Evolutionary conservation across 2,329 filamentous ascomycete genomes (phyloP).

Genomic region (Hypoxylon sp.): DNA sequence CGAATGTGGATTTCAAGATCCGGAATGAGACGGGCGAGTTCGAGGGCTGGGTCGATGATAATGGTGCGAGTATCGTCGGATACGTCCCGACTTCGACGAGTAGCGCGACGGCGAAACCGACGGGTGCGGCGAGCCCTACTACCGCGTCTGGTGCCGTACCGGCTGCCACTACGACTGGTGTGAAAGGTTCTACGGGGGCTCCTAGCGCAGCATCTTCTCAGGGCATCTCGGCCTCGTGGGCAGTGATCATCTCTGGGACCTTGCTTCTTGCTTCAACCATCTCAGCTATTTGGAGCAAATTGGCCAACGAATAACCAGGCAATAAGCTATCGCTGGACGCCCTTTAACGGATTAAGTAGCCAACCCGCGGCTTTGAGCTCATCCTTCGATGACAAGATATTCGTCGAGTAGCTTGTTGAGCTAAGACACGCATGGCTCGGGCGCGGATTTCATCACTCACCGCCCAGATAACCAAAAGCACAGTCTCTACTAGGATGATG

Average conservation of each 20-base stretch:
- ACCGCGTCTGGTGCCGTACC: slow-evolving; percentile 1
- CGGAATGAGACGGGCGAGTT: slow-evolving; percentile 31
- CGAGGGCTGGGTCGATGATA: slow-evolving; percentile 15
- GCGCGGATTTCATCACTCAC: not conserved
- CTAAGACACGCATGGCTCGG: not conserved
- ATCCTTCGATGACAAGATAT: not conserved
- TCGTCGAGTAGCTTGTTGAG: not conserved
- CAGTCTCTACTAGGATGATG: not conserved
- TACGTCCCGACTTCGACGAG: slow-evolving; percentile 1
- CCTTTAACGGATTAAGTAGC: not conserved
- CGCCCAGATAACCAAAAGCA: not conserved
- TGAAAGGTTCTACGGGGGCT: not conserved
- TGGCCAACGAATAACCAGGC: not conserved
- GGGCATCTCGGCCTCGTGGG: not conserved
- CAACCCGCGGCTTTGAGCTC: not conserved
- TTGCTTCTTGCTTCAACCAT: slow-evolving; percentile 5
- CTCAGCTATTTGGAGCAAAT: not conserved
- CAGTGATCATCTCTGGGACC: not conserved
- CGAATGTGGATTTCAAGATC: slow-evolving; percentile 32
- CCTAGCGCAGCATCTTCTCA: slow-evolving; percentile 11
- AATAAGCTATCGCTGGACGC: not conserved
- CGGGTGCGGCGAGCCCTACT: not conserved
- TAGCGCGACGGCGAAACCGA: slow-evolving; percentile 1
- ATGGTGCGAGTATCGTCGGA: slow-evolving; percentile 14
- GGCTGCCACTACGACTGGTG: not conserved